A percentile compares a stretch with the other conserved stretches of the same genome.
Evolutionary conservation across 2,329 filamentous ascomycete genomes (phyloP).

Genomic region (Penicillium sclerotiorum): DNA sequence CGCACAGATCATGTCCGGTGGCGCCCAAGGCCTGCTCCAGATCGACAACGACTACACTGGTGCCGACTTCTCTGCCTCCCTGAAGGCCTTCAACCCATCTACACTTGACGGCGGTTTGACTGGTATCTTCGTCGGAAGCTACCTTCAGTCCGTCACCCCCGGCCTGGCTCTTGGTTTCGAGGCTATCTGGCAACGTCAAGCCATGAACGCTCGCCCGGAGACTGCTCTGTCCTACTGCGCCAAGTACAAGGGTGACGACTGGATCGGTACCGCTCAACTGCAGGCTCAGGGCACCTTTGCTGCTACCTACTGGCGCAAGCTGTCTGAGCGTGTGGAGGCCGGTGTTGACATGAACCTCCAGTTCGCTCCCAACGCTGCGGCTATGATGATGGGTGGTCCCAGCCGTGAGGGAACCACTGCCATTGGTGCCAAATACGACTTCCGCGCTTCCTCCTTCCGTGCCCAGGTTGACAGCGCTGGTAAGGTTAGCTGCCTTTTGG

Average conservation of each 20-base stretch:
- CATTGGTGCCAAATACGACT: slow-evolving; percentile 96
- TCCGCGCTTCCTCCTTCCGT: slow-evolving; percentile 91
- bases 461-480: slow-evolving; percentile 95
- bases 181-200: slow-evolving; percentile 88
- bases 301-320: slow-evolving; percentile 88
- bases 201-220: slow-evolving; percentile 83
- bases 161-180: slow-evolving; percentile 86
- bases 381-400: slow-evolving; percentile 73
- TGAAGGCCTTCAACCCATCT: slow-evolving; percentile 97
- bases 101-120: slow-evolving; percentile 88
- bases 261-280: slow-evolving; percentile 89
- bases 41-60: slow-evolving; percentile 96
- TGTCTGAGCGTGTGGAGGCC: slow-evolving; percentile 94
- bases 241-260: slow-evolving; percentile 88
- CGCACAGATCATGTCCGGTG: slow-evolving; percentile 78
- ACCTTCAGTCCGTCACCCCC: slow-evolving; percentile 89
- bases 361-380: slow-evolving; percentile 66
- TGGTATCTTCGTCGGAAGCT: slow-evolving; percentile 93
- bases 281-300: slow-evolving; percentile 85
- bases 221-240: slow-evolving; percentile 86
- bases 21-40: slow-evolving; percentile 82
- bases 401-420: slow-evolving; percentile 88
- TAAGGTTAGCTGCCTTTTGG: slow-evolving; percentile 87
- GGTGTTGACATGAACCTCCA: slow-evolving; percentile 93
- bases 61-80: slow-evolving; percentile 84